Conservation (phyloP, 2,329 filamentous ascomycete genomes). For the Trichophyton benhamiae region DNA sequence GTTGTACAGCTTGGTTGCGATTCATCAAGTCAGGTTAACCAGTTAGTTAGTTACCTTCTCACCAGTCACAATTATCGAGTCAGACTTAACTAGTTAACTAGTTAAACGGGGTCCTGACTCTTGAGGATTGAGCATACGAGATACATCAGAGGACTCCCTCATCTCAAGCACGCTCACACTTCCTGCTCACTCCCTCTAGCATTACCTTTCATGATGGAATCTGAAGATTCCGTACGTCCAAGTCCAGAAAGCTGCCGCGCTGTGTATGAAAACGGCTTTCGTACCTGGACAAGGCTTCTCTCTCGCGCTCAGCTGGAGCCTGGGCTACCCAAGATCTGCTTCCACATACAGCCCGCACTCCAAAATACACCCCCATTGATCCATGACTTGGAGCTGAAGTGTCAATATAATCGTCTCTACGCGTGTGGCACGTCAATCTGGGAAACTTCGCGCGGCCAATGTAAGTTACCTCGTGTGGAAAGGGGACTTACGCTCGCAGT, state of each 20-base stretch:
- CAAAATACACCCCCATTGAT: slow-evolving; percentile 2
- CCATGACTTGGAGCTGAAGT: slow-evolving; percentile 3
- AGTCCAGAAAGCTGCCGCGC: background rate
- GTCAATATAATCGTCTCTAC: slow-evolving; percentile 1
- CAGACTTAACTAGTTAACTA: no score
- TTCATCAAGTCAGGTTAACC: no score
- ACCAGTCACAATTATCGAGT: no score
- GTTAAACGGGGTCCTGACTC: no score
- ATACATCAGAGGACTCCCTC: background rate
- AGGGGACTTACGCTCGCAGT: slow-evolving; percentile 5
- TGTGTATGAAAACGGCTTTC: background rate
- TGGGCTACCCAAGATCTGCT: slow-evolving; percentile 6
- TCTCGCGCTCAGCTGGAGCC: background rate
- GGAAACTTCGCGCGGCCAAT: slow-evolving; percentile 6
- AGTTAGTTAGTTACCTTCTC: no score
- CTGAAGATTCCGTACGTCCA: background rate
- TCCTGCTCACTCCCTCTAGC: background rate
- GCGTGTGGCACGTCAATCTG: slow-evolving; percentile 7
- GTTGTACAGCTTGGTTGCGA: no score
- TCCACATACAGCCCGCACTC: slow-evolving; percentile 5
- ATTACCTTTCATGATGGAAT: background rate
- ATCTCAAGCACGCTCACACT: background rate
- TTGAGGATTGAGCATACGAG: no score
- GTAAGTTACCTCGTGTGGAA: slow-evolving; percentile 1
- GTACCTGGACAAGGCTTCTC: background rate